Base-by-base conservation (phyloP, 2,329 filamentous ascomycete species). In the Claviceps capensis region DNA sequence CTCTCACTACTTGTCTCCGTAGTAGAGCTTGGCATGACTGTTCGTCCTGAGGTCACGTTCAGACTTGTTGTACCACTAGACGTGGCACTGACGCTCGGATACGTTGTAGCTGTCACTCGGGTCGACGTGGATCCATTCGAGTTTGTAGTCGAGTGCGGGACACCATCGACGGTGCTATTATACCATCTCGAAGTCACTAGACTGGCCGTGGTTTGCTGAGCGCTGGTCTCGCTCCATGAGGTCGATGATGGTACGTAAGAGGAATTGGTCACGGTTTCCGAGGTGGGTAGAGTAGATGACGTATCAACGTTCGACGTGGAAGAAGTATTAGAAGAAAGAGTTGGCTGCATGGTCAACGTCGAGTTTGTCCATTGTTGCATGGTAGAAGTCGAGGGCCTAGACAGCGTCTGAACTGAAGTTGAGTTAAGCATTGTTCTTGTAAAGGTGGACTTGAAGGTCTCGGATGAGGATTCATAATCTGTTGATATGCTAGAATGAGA, bases 361-460 rank as follows among this genome's bases (percentile, higher is more conserved):
- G 45, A 51, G 45, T 53, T 53, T 22, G 45, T 34, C 47, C 44
- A 51, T 17, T 34, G 17, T 44, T 23, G 37, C 6, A 23, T 16
- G 4, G 52, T 51, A 23, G 45, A 53, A 22, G 52, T 50, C 40
- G 26, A 36, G 19, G 11, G 43, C 17, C 4, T 50, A n/a, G 37
- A 47, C 22, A 22, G 17, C 26, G 48, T 53, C 48, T 36, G 38
- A 7, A 42, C n/a, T 11, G 44, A 45, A 8, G 43, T 51, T 44
- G 26, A 42, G 17, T 48, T 48, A 11, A 38, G n/a, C 14, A 34
- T 41, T 37, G 44, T 34, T 17, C 30, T 51, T 36, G 49, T 49
- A 37, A 26, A 26, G 23, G 22, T 30, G n/a, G 46, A 9, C 5
- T 30, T 26, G 1, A 13, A 34, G 19, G n/a, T 41, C 13, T 30